phyloP scores from a whole-genome alignment of 2,329 filamentous ascomycete species.

The Dothideomycetidae sp. region DNA sequence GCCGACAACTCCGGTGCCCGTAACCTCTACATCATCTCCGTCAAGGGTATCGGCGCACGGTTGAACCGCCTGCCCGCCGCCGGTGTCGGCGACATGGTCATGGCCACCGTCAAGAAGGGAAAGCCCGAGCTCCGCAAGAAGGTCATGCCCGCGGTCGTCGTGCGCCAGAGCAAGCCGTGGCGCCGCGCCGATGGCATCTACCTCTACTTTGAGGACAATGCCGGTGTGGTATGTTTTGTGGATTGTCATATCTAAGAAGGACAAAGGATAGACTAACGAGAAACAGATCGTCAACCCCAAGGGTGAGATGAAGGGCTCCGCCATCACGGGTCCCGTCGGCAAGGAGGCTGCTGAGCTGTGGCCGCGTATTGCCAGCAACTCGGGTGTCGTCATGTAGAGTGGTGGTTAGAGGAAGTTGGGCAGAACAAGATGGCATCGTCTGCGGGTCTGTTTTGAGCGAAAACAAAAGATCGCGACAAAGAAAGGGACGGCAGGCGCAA shows the following conservation, averaged over 20 bases:
- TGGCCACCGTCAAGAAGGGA: constrained; percentile 99
- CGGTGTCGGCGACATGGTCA: constrained; percentile 99
- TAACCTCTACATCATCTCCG: constrained; percentile 99
- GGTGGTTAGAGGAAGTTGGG: neutral
- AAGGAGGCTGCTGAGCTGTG: constrained; percentile 99
- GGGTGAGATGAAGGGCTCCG: constrained; percentile 99
- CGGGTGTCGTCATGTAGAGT: constrained; percentile 96
- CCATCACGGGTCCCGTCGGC: constrained; percentile 96
- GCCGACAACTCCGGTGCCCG: constrained; percentile 95
- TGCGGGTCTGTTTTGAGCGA: neutral
- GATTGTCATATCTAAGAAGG: constrained; percentile 11
- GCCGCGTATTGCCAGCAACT: constrained; percentile 99
- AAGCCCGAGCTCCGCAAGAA: constrained; percentile 99
- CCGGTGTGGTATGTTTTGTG: constrained; percentile 69
- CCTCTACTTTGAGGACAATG: constrained; percentile 99
- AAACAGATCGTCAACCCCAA: constrained; percentile 96
- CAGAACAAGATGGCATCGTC: neutral
- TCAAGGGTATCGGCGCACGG: constrained; percentile 95
- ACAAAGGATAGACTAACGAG: constrained; percentile 13
- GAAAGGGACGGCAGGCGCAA: constrained; percentile 2
- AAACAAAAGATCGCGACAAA: neutral
- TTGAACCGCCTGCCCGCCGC: constrained; percentile 95
- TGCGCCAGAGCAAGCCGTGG: constrained; percentile 98
- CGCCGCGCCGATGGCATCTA: constrained; percentile 96
- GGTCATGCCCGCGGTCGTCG: constrained; percentile 99